Evolutionary conservation across 139 green algal genomes (phyloP), one percentile per base, ranked within the genome.

Genomic region (Cymbomonas tetramitiformis): DNA sequence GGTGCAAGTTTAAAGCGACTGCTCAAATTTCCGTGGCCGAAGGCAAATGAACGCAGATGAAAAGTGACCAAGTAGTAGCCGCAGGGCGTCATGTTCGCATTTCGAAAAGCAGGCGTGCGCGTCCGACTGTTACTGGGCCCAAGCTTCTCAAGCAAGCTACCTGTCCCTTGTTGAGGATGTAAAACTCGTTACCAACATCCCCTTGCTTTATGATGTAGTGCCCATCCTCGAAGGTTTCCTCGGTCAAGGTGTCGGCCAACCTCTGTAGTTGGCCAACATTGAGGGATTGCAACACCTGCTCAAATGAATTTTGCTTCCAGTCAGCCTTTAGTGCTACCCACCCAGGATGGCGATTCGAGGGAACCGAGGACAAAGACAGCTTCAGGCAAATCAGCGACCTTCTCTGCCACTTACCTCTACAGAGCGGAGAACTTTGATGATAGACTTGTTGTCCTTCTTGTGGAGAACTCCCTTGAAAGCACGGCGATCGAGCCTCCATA

Each of bases 81-180:
- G n/a, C 30, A 31, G 24, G 32, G 12, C 43, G 69, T 49, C 8
- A 71, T 19, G 3, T 69, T 32, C 21, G 64, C 60, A n/a, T n/a
- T 53, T 24, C 65, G 62, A 21, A 72, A 50, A 4, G 79, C 91
- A 33, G 85, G 84, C 6, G 87, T 81, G 1, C 88, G 74, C 4
- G 71, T 76, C 38, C 70, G 77, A 56, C 71, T 75, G 28, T 86
- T 62, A 56, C 95, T 71, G 47, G 96, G 77, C 1, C 86, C 73
- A 18, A 90, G 70, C 75, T 96, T 86, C n/a, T 88, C 88, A 68
- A 96, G 95, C 65, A 48, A 3, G 51, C 55, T 24, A 93, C 92
- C 15, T 51, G 53, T 10, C 86, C 86, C 7, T 82, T 65, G 61
- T 91, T 64, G 10, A 93, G 76, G 49, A 95, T 76, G 62, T 89